These are phyloP conservation scores for Gnaphalium uliginosum DNA, from an alignment of 129 eudicot species.

Conservation along the genomic window DNA sequence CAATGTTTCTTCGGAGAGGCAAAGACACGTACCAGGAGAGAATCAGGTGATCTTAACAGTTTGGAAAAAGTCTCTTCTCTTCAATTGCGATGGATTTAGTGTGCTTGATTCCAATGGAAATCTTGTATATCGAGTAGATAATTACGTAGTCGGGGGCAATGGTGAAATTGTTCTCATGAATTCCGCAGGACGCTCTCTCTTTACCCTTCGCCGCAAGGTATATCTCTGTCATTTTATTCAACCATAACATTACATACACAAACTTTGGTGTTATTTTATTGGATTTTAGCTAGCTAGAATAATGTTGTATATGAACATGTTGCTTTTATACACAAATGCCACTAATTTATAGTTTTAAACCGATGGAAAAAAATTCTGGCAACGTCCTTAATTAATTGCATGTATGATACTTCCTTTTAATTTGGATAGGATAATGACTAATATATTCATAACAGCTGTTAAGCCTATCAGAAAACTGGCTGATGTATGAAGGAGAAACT, in stretches of 20 bases:
- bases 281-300: too few relatives aligned
- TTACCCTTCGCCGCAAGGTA: slow-evolving; percentile 33
- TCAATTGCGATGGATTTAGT: slow-evolving; percentile 55
- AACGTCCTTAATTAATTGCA: too few relatives aligned
- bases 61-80: slow-evolving; percentile 60
- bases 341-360: not conserved
- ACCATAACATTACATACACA: too few relatives aligned
- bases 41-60: slow-evolving; percentile 46
- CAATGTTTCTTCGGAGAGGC: too few relatives aligned
- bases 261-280: too few relatives aligned
- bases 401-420: not conserved
- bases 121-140: slow-evolving; percentile 60
- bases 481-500: slow-evolving; percentile 40
- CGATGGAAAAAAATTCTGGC: not conserved
- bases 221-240: not conserved
- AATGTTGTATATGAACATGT: too few relatives aligned
- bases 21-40: not conserved
- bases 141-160: slow-evolving; percentile 32
- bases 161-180: slow-evolving; percentile 54
- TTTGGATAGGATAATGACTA: not conserved
- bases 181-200: slow-evolving; percentile 39
- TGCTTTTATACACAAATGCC: too few relatives aligned
- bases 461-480: slow-evolving; percentile 44
- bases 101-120: slow-evolving; percentile 56
- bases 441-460: slow-evolving; percentile 24